Evolutionary conservation across 257 asterid species (phyloP).

Genomic region (Lycium ferocissimum): DNA sequence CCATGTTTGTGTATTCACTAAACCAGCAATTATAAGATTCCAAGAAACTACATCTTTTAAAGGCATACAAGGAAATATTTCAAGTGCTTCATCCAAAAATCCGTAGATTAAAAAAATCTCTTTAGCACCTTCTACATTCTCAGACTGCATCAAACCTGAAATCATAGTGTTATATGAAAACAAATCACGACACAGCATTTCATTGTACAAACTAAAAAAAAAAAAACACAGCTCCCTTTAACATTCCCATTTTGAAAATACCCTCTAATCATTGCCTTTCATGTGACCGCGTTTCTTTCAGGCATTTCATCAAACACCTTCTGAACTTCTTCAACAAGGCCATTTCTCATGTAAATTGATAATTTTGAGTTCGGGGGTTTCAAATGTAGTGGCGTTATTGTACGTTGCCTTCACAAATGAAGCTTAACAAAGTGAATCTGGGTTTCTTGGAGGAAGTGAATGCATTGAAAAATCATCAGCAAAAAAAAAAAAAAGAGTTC

Average conservation of each 20-base stretch:
- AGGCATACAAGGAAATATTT: slow-evolving; percentile 37
- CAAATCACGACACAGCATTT: slow-evolving; percentile 58
- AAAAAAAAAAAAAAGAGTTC: too few species aligned
- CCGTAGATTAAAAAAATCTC: neutral
- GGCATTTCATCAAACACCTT: slow-evolving; percentile 54
- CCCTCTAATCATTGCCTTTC: slow-evolving; percentile 63
- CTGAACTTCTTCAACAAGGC: slow-evolving; percentile 59
- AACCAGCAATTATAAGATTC: slow-evolving; percentile 64
- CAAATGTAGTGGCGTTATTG: slow-evolving; percentile 32
- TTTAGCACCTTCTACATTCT: slow-evolving; percentile 55
- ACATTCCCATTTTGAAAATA: slow-evolving; percentile 57
- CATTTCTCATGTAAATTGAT: slow-evolving; percentile 33
- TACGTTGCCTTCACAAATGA: too few species aligned
- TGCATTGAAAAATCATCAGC: too few species aligned
- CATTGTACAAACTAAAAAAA: slow-evolving; percentile 36
- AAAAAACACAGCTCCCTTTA: slow-evolving; percentile 40
- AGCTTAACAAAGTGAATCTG: too few species aligned
- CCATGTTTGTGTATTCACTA: slow-evolving; percentile 51
- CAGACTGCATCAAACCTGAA: slow-evolving; percentile 61
- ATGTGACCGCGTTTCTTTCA: slow-evolving; percentile 48
- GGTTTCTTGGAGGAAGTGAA: too few species aligned
- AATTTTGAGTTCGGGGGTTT: slow-evolving; percentile 45
- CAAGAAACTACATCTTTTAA: slow-evolving; percentile 63
- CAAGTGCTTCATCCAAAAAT: neutral
- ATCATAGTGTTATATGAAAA: slow-evolving; percentile 62